Base-by-base conservation (phyloP, 140 eudicot species). In the Flaveria floridana region DNA sequence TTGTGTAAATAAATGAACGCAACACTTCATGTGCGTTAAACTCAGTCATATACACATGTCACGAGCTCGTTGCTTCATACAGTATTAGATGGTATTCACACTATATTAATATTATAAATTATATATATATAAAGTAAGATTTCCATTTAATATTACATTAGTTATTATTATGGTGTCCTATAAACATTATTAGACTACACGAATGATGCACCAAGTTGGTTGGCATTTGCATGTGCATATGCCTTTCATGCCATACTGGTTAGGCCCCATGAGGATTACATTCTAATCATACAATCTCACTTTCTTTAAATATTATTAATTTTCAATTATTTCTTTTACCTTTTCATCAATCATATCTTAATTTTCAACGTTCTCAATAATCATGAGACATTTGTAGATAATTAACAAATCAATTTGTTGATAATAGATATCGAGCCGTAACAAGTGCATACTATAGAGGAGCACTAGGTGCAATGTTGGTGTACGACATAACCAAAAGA, bases 361-460 rank as follows among this genome's bases (percentile, higher is more conserved):
- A 30, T 3, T 6, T 65, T 34, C 7, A n/a, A 34, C 2, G 6
- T 23, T 65, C 3, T 25, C 15, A 41, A 21, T 6, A 14, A 59
- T 26, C 55, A 70, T 28, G 62, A 26, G 70, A 23, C 16, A 48
- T 25, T 75, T 16, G 3, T 13, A 64, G 3, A 65, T 53, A 34
- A 20, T 23, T 21, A 53, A 76, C 59, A 67, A 53, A 15, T 30
- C 13, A 26, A 5, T n/a, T n/a, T 66, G 53, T 16, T 66, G 55
- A 25, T 19, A 39, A 39, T 47, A 91, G 95, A 89, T 91, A 88
- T 76, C 84, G 97, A 73, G 97, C 97, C 3, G 93, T 91, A 18
- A 91, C 97, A 74, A 91, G 97, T 73, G 97, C 97, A 51, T 91
- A 91, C 72, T 91, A 91, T 75, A 86, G 97, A 82, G 97, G 97